Percentiles rank a stretch among this genome's conserved stretches.
phyloP scores from a whole-genome alignment of 371 early-diverging fungal species.

The Mortierella sp. region DNA sequence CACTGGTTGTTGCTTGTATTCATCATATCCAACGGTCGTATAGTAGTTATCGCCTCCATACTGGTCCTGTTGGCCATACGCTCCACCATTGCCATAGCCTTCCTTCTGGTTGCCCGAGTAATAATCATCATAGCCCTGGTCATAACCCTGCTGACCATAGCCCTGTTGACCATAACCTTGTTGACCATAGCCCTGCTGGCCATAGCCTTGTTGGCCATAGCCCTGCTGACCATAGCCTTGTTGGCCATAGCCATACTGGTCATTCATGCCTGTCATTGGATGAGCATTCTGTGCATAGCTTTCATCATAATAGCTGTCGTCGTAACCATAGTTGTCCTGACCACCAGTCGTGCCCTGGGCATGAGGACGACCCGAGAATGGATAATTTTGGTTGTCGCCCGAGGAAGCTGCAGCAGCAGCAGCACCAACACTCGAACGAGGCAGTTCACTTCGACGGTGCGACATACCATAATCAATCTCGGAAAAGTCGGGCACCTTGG shows the following conservation, averaged over 20 bases:
- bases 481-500: conserved; percentile 38
- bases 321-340: conserved; percentile 27
- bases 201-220: conserved; percentile 12
- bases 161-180: conserved; percentile 13
- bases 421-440: conserved; percentile 17
- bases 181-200: conserved; percentile 3
- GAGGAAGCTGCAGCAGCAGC: conserved; percentile 20
- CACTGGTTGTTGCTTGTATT: conserved; percentile 14
- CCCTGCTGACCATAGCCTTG: neutral
- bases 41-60: conserved; percentile 21
- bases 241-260: conserved; percentile 2
- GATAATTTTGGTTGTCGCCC: neutral
- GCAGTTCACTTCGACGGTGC: conserved; percentile 13
- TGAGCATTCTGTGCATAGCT: conserved; percentile 23
- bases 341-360: neutral
- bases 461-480: conserved; percentile 45
- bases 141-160: conserved; percentile 24
- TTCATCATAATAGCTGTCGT: conserved; percentile 46
- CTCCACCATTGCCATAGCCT: conserved; percentile 12
- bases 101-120: neutral
- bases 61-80: neutral
- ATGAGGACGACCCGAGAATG: neutral
- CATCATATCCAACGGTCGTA: conserved; percentile 14
- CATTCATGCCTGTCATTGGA: conserved; percentile 32
- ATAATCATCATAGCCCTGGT: conserved; percentile 11